These are phyloP conservation scores for Aegilops bicornis DNA, from an alignment of 176 grass and related monocot genomes.

Conservation along the genomic window DNA sequence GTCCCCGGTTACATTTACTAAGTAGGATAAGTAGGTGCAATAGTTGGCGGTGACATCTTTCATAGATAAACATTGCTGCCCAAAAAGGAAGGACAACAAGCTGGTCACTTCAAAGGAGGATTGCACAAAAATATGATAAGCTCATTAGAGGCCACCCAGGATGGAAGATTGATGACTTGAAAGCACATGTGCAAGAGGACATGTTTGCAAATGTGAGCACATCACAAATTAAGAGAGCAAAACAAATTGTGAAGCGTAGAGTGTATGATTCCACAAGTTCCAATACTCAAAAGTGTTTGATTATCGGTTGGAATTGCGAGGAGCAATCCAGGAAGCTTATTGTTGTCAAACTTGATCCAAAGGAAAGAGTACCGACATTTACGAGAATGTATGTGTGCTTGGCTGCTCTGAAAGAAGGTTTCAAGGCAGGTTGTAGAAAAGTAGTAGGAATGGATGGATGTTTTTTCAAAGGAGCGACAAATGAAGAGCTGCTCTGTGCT, in stretches of 20 bases:
- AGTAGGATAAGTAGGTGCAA: too few relatives aligned
- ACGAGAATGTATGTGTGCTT: too few relatives aligned
- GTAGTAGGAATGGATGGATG: neutral
- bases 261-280: too few relatives aligned
- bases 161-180: neutral
- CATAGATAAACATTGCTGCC: neutral
- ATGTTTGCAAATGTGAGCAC: neutral
- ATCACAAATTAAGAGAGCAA: neutral
- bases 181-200: neutral
- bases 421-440: neutral
- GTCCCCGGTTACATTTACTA: too few relatives aligned
- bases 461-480: neutral
- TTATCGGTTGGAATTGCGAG: neutral
- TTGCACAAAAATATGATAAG: neutral
- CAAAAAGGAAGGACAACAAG: neutral
- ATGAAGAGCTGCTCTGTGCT: neutral
- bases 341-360: neutral
- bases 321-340: neutral
- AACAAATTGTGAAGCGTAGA: neutral
- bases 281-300: neutral
- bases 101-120: neutral
- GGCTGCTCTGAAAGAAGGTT: neutral
- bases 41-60: neutral
- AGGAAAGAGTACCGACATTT: neutral
- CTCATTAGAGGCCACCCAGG: neutral